Evolutionary conservation across 192 early-diverging fungal species (phyloP).

Genomic region (Rhizophagus clarus): DNA sequence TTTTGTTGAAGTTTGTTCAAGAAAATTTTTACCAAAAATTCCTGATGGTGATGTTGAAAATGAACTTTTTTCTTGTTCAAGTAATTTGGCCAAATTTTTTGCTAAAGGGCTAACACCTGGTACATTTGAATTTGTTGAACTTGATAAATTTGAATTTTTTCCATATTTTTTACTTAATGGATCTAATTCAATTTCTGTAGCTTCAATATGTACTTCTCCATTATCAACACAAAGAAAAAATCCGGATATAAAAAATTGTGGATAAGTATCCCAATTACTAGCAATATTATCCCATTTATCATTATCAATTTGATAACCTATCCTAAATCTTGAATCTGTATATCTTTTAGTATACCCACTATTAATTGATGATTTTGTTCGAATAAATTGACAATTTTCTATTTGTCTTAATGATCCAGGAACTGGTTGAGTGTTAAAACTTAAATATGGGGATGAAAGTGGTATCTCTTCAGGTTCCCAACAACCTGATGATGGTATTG

Average conservation of each 20-base stretch:
- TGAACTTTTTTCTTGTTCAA: constrained; percentile 2
- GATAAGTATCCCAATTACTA: neutral
- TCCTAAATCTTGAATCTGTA: neutral
- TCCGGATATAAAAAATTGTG: constrained; percentile 19
- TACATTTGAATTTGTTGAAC: neutral
- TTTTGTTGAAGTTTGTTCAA: neutral
- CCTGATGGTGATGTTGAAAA: neutral
- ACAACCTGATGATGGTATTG: constrained; percentile 3
- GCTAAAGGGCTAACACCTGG: neutral
- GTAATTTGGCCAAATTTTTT: constrained; percentile 4
- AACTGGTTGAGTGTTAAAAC: constrained; percentile 16
- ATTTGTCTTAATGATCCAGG: constrained; percentile 14
- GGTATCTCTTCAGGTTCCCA: constrained; percentile 20
- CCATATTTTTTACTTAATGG: neutral
- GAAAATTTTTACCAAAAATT: neutral
- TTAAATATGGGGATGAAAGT: constrained; percentile 1
- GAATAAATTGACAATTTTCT: constrained; percentile 20
- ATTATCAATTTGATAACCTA: constrained; percentile 23
- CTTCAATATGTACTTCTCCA: constrained; percentile 14
- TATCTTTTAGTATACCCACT: neutral
- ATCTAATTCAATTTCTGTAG: constrained; percentile 3
- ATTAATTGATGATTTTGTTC: constrained; percentile 13
- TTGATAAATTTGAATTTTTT: neutral
- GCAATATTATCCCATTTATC: constrained; percentile 5
- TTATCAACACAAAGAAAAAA: constrained; percentile 20